Evolutionary conservation across 257 asterid species (phyloP).

Genomic region (Echium plantagineum): DNA sequence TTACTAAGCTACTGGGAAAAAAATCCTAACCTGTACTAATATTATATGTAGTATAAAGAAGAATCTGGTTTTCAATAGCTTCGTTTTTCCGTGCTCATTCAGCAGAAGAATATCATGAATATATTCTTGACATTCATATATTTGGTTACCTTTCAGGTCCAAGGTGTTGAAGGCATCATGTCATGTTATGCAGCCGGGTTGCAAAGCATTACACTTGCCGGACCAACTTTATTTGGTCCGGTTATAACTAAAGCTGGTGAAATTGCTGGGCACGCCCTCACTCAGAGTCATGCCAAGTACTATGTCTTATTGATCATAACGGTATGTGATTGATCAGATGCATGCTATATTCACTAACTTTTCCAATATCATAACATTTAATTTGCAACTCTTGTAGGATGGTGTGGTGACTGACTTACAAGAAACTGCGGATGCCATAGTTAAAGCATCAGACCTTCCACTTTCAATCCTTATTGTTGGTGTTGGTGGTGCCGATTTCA

Average conservation of each 20-base stretch:
- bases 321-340: slow-evolving; percentile 19
- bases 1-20: too few species aligned
- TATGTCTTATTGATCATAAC: slow-evolving; percentile 60
- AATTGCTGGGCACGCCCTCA: slow-evolving; percentile 48
- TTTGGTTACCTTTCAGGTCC: slow-evolving; percentile 29
- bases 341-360: background rate
- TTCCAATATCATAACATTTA: background rate
- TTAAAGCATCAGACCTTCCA: slow-evolving; percentile 70
- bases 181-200: slow-evolving; percentile 56
- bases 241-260: slow-evolving; percentile 67
- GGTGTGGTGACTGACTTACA: slow-evolving; percentile 61
- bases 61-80: too few species aligned
- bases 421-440: slow-evolving; percentile 52
- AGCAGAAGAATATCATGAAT: background rate
- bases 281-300: slow-evolving; percentile 42
- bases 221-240: slow-evolving; percentile 76
- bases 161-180: slow-evolving; percentile 77
- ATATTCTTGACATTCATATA: background rate
- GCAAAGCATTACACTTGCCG: slow-evolving; percentile 45
- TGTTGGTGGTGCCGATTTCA: slow-evolving; percentile 73
- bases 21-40: too few species aligned
- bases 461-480: slow-evolving; percentile 71
- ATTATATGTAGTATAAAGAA: too few species aligned
- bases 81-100: background rate
- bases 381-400: slow-evolving; percentile 30